Percentiles rank a stretch among this genome's conserved stretches.
Conservation (phyloP, 768 basidiomycete species). For the Tricholoma sp. region DNA sequence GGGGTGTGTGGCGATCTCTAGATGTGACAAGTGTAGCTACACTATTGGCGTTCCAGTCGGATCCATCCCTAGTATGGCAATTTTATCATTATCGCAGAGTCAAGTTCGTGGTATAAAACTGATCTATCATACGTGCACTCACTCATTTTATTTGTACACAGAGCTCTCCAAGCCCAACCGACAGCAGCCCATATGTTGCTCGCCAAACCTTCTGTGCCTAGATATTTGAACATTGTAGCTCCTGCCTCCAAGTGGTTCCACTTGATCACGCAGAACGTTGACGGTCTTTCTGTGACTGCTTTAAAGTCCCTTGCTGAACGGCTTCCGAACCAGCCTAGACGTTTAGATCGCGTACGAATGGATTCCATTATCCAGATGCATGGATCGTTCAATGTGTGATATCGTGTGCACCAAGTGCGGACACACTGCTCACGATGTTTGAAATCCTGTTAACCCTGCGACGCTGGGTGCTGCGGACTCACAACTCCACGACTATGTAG, state of each 20-base stretch:
- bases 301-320: conserved; percentile 17
- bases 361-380: conserved; percentile 38
- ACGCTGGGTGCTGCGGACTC: conserved; percentile 20
- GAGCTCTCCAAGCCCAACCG: conserved; percentile 27
- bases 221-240: conserved; percentile 18
- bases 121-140: no score
- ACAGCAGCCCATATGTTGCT: conserved; percentile 38
- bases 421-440: conserved; percentile 17
- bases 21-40: conserved; percentile 25
- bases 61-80: conserved; percentile 32
- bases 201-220: conserved; percentile 27
- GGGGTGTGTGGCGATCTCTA: conserved; percentile 19
- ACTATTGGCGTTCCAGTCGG: conserved; percentile 24
- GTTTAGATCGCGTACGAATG: not conserved
- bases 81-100: conserved; percentile 33
- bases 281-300: conserved; percentile 30
- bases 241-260: conserved; percentile 15
- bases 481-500: conserved; percentile 8
- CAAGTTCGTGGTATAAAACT: no score
- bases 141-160: conserved; percentile 2
- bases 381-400: conserved; percentile 22
- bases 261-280: conserved; percentile 40
- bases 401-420: conserved; percentile 28
- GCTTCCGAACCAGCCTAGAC: not conserved
- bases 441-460: conserved; percentile 19